Evolutionary conservation across 805 yeast genomes (phyloP), one percentile per base, ranked within the genome.

Genomic region (Saturnispora diversa): DNA sequence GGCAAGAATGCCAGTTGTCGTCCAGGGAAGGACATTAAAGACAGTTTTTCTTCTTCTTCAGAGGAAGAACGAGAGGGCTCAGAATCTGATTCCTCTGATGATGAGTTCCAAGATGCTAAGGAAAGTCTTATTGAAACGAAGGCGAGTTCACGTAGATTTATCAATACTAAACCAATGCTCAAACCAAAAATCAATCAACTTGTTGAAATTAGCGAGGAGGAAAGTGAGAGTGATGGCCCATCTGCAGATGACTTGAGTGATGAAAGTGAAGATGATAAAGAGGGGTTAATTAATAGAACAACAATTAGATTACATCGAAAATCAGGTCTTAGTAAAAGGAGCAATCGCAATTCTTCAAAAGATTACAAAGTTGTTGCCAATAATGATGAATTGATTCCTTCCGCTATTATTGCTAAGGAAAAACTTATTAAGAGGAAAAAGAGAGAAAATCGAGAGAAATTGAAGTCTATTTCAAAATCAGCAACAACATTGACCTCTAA

Each of bases 1-100:
- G 39, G 39, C 39, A 36, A 28, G 39, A 21, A 36, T 36, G 39
- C 39, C 39, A 16, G 39, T 36, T 36, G 39, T 36, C 39, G 39
- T 36, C 39, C 33, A 29, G 39, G 29, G 33, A 16, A 29, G 22
- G 19, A 37, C 10, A 21, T 19, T 4, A 16, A 30, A 11, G 12
- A 21, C 33, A 30, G 33, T 17, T 30, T 23, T 19, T 21, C 17
- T 5, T 17, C 22, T 17, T 21, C 5, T 10, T 10, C 10, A 17
- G 33, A 30, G 4, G 23, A 30, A 19, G 33, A 30, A 8, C n/a
- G n/a, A n/a, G 23, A 7, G n/a, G 31, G 17, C 11, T 32, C 37
- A n/a, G 20, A 35, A 12, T 23, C n/a, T 8, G 35, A 31, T n/a
- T 31, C 22, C 8, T 29, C 30, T 12, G 30, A 29, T 20, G 31